Evolutionary conservation across 164 flowering plant species (phyloP).

Genomic region (Vitis rupestris): DNA sequence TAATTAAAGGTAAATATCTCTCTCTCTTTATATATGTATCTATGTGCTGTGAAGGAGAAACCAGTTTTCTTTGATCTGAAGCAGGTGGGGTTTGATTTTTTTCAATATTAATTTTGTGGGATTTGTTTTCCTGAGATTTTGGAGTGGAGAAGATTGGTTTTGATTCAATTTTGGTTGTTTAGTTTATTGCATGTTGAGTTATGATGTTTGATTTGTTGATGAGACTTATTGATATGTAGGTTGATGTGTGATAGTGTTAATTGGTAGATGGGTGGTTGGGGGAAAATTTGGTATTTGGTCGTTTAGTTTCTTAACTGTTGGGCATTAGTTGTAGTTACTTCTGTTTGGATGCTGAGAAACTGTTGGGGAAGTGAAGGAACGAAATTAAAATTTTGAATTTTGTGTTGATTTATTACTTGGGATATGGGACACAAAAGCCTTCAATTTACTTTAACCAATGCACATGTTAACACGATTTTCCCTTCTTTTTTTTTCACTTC

Average conservation of each 20-base stretch:
- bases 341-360: not conserved
- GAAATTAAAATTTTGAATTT: not conserved
- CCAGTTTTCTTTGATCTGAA: not conserved
- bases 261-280: not conserved
- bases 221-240: not conserved
- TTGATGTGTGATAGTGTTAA: not conserved
- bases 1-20: constrained; percentile 15
- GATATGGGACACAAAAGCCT: not conserved
- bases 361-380: not conserved
- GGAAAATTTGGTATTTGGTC: not conserved
- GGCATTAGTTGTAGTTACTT: not conserved
- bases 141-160: not conserved
- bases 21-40: not conserved
- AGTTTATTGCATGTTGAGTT: not conserved
- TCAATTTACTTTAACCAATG: not conserved
- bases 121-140: not conserved
- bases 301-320: not conserved
- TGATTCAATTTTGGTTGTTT: not conserved
- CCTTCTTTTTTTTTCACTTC: not conserved
- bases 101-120: no score
- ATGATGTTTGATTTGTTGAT: not conserved
- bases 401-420: not conserved
- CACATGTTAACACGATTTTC: not conserved
- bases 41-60: not conserved
- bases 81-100: no score